Conservation (phyloP, 2,329 filamentous ascomycete species). For the Aspergillus novofumigatus region DNA sequence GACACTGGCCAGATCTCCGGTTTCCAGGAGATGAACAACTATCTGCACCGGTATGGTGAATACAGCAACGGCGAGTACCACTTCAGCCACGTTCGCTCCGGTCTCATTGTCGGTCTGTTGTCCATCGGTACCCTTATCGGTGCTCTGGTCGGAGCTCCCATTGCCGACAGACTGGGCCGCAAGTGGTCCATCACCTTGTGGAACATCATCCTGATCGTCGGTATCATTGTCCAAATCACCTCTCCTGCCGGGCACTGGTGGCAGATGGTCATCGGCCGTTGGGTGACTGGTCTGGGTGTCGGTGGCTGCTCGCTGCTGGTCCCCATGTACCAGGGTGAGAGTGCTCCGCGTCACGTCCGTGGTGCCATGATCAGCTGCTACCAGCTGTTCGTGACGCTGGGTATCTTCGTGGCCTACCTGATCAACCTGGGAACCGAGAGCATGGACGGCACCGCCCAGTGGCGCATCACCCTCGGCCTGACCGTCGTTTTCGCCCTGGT, state of each 20-base stretch:
- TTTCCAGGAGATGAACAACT: slow-evolving; percentile 41
- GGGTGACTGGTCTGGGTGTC: slow-evolving; percentile 41
- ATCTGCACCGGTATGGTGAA: slow-evolving; percentile 36
- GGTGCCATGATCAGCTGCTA: slow-evolving; percentile 43
- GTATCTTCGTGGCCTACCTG: slow-evolving; percentile 44
- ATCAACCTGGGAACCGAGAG: slow-evolving; percentile 46
- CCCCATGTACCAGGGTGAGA: slow-evolving; percentile 46
- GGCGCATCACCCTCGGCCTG: slow-evolving; percentile 52
- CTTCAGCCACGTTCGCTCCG: slow-evolving; percentile 40
- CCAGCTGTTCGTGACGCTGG: slow-evolving; percentile 46
- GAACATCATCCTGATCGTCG: slow-evolving; percentile 36
- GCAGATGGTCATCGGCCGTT: slow-evolving; percentile 41
- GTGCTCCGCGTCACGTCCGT: slow-evolving; percentile 42
- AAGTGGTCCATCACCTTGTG: slow-evolving; percentile 40
- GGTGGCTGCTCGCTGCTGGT: slow-evolving; percentile 41
- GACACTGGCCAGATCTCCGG: slow-evolving; percentile 44
- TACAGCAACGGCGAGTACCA: slow-evolving; percentile 26
- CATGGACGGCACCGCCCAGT: slow-evolving; percentile 36
- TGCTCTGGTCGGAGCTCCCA: slow-evolving; percentile 36
- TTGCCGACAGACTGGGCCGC: slow-evolving; percentile 41
- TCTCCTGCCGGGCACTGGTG: slow-evolving; percentile 35
- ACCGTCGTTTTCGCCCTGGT: slow-evolving; percentile 54
- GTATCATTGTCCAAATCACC: slow-evolving; percentile 42
- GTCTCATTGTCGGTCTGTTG: slow-evolving; percentile 40
- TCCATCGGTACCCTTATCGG: slow-evolving; percentile 43